These are phyloP conservation scores for Boletus edulis DNA, from an alignment of 768 basidiomycete species.

Conservation along the genomic window DNA sequence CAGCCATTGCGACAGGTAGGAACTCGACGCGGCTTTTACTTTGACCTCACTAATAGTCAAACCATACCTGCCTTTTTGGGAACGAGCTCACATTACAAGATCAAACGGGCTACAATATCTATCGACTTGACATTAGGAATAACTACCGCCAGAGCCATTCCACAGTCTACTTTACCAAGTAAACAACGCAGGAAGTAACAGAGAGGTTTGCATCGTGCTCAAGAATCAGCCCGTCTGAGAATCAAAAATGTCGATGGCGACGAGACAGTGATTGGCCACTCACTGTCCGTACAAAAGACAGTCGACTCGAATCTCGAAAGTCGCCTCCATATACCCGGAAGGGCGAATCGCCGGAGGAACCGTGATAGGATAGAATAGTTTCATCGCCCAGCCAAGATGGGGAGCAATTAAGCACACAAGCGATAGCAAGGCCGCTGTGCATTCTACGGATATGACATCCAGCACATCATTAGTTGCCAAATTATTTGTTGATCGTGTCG, in stretches of 20 bases:
- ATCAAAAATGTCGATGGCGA: neutral
- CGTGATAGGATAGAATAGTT: neutral
- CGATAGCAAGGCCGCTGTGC: conserved; percentile 4
- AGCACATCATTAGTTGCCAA: conserved; percentile 6
- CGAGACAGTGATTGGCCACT: neutral
- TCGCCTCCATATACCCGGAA: neutral
- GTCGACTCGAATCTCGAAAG: conserved; percentile 6
- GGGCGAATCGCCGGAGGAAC: conserved; percentile 15
- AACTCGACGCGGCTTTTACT: neutral
- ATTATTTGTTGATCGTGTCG: conserved; percentile 9
- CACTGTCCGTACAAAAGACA: neutral
- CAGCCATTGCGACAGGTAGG: conserved; percentile 22
- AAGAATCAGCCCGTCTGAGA: neutral
- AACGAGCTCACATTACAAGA: neutral
- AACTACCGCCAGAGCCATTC: neutral
- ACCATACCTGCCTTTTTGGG: conserved; percentile 26
- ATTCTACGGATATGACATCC: conserved; percentile 28
- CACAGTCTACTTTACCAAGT: too few species aligned
- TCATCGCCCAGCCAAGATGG: conserved; percentile 1
- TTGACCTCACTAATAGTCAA: neutral
- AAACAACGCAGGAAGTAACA: neutral
- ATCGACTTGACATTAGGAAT: too few species aligned
- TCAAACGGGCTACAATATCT: too few species aligned
- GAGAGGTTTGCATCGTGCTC: neutral
- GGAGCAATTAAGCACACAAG: conserved; percentile 2